Evolutionary conservation across 2,329 filamentous ascomycete species (phyloP).

Genomic region (Scorias spongiosa): DNA sequence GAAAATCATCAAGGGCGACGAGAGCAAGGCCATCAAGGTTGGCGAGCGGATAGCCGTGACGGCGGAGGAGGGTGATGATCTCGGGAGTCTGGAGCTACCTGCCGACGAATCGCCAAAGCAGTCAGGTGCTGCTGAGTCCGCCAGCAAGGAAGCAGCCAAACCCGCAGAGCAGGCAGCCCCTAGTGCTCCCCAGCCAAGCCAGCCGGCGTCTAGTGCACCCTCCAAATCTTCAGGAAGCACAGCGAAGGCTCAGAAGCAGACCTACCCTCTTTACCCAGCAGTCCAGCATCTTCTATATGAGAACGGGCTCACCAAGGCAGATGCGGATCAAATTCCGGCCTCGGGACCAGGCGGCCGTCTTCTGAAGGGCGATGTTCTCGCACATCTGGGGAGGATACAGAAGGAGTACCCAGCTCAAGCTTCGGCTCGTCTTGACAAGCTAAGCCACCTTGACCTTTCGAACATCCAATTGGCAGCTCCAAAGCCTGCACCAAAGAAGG

Average conservation of each 20-base stretch:
- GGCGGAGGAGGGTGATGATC: slow-evolving; percentile 67
- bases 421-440: slow-evolving; percentile 56
- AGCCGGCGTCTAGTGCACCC: slow-evolving; percentile 10
- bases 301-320: slow-evolving; percentile 60
- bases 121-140: slow-evolving; percentile 20
- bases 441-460: slow-evolving; percentile 76
- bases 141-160: slow-evolving; percentile 9
- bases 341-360: slow-evolving; percentile 79
- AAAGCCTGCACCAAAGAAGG: slow-evolving; percentile 22
- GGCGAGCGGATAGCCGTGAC: slow-evolving; percentile 70
- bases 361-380: slow-evolving; percentile 89
- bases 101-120: slow-evolving; percentile 35
- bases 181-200: slow-evolving; percentile 14
- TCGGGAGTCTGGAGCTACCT: slow-evolving; percentile 59
- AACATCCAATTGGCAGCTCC: slow-evolving; percentile 67
- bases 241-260: slow-evolving; percentile 44
- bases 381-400: slow-evolving; percentile 67
- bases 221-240: slow-evolving; percentile 3
- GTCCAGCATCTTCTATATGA: slow-evolving; percentile 68
- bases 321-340: slow-evolving; percentile 66
- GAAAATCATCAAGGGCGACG: slow-evolving; percentile 63
- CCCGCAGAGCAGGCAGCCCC: slow-evolving; percentile 11
- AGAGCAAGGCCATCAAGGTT: slow-evolving; percentile 62
- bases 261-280: slow-evolving; percentile 65
- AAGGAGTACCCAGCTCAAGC: slow-evolving; percentile 55